phyloP scores from a whole-genome alignment of 176 grass and related monocot species.

The Juncus effusus region DNA sequence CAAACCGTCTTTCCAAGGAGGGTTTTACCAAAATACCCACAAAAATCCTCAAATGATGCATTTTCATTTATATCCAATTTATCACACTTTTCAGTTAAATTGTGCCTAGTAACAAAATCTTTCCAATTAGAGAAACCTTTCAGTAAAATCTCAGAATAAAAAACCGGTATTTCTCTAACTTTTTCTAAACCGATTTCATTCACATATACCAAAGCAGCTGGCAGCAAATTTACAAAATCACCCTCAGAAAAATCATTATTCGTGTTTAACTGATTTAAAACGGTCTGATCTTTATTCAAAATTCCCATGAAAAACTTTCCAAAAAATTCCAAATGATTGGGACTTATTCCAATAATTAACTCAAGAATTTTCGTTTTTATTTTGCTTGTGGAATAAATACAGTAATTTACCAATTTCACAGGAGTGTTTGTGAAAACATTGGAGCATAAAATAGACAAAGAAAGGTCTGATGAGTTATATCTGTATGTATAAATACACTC shows the following conservation, averaged over 20 bases:
- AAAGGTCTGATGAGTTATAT: slow-evolving; percentile 43
- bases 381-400: slow-evolving; percentile 57
- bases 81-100: slow-evolving; percentile 56
- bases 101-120: slow-evolving; percentile 40
- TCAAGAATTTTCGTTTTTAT: slow-evolving; percentile 53
- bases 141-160: slow-evolving; percentile 59
- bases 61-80: slow-evolving; percentile 25
- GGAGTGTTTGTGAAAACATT: slow-evolving; percentile 54
- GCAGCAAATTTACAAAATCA: slow-evolving; percentile 66
- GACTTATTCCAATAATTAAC: slow-evolving; percentile 66
- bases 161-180: slow-evolving; percentile 36
- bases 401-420: slow-evolving; percentile 56
- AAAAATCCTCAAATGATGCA: slow-evolving; percentile 53
- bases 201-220: slow-evolving; percentile 68
- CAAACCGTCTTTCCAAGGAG: slow-evolving; percentile 72
- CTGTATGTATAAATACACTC: slow-evolving; percentile 36
- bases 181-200: slow-evolving; percentile 40
- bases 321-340: slow-evolving; percentile 68
- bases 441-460: slow-evolving; percentile 56
- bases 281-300: slow-evolving; percentile 37
- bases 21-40: slow-evolving; percentile 51
- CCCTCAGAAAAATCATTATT: slow-evolving; percentile 42
- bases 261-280: slow-evolving; percentile 34
- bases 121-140: slow-evolving; percentile 71
- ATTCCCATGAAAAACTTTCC: slow-evolving; percentile 54